phyloP scores from a whole-genome alignment of 768 basidiomycete species.

The Lyophyllum shimeji region DNA sequence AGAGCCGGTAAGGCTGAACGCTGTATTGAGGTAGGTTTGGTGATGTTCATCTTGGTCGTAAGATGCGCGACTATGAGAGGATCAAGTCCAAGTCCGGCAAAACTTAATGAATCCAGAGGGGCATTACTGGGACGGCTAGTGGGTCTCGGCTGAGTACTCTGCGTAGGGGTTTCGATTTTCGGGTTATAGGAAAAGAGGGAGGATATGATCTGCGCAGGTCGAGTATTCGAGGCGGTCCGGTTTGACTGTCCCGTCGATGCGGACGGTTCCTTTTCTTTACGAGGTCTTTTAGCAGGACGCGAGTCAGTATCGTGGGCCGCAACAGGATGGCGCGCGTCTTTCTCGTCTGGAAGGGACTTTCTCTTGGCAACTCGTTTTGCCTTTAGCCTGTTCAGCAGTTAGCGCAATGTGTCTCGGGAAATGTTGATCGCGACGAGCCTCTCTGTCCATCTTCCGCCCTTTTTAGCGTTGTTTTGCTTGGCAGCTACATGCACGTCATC shows the following conservation, averaged over 20 bases:
- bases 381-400: conserved; percentile 54
- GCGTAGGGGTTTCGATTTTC: conserved; percentile 47
- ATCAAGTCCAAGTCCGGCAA: conserved; percentile 80
- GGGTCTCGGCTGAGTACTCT: conserved; percentile 22
- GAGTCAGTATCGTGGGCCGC: conserved; percentile 22
- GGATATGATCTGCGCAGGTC: conserved; percentile 71
- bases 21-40: conserved; percentile 90
- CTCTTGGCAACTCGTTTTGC: conserved; percentile 70
- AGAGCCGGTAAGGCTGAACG: conserved; percentile 66
- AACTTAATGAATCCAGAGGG: conserved; percentile 77
- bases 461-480: conserved; percentile 33
- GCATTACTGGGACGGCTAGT: conserved; percentile 74
- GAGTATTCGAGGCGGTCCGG: conserved; percentile 23
- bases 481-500: conserved; percentile 30
- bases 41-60: conserved; percentile 73
- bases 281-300: conserved; percentile 48
- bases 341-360: conserved; percentile 43
- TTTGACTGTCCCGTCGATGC: conserved; percentile 20
- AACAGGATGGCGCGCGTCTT: conserved; percentile 12
- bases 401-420: conserved; percentile 16
- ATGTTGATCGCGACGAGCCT: conserved; percentile 44
- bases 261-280: conserved; percentile 21
- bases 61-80: conserved; percentile 80
- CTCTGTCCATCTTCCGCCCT: conserved; percentile 76
- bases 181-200: conserved; percentile 89